These are phyloP conservation scores for Cyclostephanos invisitatus DNA, from an alignment of 108 stramenopile species.

Conservation along the genomic window DNA sequence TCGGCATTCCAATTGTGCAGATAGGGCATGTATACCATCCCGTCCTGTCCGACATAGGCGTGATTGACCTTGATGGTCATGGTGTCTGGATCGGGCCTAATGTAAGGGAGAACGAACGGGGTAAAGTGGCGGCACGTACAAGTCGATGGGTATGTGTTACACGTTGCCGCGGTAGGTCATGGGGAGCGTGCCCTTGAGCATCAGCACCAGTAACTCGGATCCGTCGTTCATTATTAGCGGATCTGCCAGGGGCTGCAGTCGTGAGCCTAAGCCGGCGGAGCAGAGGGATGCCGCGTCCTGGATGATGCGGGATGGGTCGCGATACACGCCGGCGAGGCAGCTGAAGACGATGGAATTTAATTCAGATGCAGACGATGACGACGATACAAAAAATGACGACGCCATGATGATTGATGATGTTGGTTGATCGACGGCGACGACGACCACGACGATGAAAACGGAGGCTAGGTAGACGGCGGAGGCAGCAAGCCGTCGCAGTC, in stretches of 20 bases:
- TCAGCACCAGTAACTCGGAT: slow-evolving; percentile 43
- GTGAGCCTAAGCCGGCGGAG: slow-evolving; percentile 38
- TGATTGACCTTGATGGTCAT: slow-evolving; percentile 91
- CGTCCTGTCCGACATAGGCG: slow-evolving; percentile 82
- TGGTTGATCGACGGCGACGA: no score
- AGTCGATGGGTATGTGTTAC: slow-evolving; percentile 93
- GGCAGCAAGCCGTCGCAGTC: no score
- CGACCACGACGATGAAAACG: no score
- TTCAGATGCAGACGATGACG: background rate
- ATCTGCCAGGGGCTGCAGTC: slow-evolving; percentile 62
- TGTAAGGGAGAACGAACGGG: slow-evolving; percentile 85
- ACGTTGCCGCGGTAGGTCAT: slow-evolving; percentile 82
- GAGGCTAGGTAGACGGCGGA: no score
- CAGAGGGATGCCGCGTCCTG: slow-evolving; percentile 70
- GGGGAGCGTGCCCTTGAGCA: slow-evolving; percentile 88
- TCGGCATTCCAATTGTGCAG: slow-evolving; percentile 86
- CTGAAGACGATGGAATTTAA: slow-evolving; percentile 20
- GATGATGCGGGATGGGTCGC: slow-evolving; percentile 76
- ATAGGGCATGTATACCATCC: slow-evolving; percentile 93
- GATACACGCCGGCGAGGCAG: slow-evolving; percentile 75
- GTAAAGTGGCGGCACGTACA: slow-evolving; percentile 88
- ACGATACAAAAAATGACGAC: no score
- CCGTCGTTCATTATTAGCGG: slow-evolving; percentile 74
- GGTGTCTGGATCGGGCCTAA: slow-evolving; percentile 75
- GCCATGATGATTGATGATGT: no score